A percentile compares a stretch with the other conserved stretches of the same genome.
These are phyloP conservation scores for Agaricus blazei DNA, from an alignment of 768 basidiomycete species.

Conservation along the genomic window DNA sequence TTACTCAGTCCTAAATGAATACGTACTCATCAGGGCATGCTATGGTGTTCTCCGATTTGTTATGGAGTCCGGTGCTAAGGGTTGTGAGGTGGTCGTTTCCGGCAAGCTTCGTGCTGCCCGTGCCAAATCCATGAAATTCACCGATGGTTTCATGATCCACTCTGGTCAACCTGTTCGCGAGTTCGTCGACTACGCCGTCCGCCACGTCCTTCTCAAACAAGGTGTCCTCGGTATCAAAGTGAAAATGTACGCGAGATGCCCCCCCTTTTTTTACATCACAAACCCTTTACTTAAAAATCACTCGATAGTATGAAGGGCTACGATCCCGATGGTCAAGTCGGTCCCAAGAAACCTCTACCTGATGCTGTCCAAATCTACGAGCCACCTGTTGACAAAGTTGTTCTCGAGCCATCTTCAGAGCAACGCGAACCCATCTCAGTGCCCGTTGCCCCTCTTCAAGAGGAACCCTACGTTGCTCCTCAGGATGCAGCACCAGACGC, in stretches of 20 bases:
- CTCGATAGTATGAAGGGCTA: constrained; percentile 85
- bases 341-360: constrained; percentile 91
- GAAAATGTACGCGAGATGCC: constrained; percentile 68
- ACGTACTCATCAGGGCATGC: constrained; percentile 42
- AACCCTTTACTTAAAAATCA: constrained; percentile 1
- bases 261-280: background rate
- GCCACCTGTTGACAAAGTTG: constrained; percentile 86
- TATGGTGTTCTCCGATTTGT: constrained; percentile 99
- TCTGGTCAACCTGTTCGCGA: constrained; percentile 97
- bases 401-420: constrained; percentile 87
- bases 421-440: constrained; percentile 66
- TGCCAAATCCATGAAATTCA: constrained; percentile 99
- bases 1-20: background rate
- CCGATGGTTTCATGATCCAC: constrained; percentile 99
- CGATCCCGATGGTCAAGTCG: constrained; percentile 87
- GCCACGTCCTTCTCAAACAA: constrained; percentile 96
- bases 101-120: constrained; percentile 99
- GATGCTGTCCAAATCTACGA: constrained; percentile 90
- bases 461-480: constrained; percentile 40
- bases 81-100: constrained; percentile 98
- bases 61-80: constrained; percentile 99
- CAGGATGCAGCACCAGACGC: constrained; percentile 37
- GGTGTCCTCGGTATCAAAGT: constrained; percentile 99
- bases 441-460: constrained; percentile 45
- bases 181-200: constrained; percentile 96